Percentiles rank a stretch among this genome's conserved stretches.
Conservation (phyloP, 345 rosid genomes). For the Syzygium aromaticum region DNA sequence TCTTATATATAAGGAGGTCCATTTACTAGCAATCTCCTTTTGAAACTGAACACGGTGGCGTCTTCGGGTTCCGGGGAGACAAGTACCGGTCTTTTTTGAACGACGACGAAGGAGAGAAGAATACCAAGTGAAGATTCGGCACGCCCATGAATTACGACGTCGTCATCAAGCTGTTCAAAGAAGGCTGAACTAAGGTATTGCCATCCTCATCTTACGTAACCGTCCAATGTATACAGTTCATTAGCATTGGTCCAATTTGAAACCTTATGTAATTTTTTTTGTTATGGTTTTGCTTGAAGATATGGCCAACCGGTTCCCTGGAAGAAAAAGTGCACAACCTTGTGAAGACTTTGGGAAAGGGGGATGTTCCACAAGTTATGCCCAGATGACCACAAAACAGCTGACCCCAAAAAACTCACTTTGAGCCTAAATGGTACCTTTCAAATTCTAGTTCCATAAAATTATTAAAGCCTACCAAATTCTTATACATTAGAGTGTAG, state of each 20-base stretch:
- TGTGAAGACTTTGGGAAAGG: constrained; percentile 61
- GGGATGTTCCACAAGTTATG: constrained; percentile 34
- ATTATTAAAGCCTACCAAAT: neutral
- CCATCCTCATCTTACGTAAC: too few relatives aligned
- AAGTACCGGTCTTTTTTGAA: constrained; percentile 30
- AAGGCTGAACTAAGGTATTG: constrained; percentile 46
- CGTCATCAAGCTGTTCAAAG: constrained; percentile 46
- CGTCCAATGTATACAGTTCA: too few relatives aligned
- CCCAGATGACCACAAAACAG: constrained; percentile 23
- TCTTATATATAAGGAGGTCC: too few relatives aligned
- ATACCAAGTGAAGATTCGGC: constrained; percentile 43
- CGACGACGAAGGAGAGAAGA: constrained; percentile 46
- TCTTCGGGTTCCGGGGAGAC: constrained; percentile 8
- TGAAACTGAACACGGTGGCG: constrained; percentile 10
- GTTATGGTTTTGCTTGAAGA: constrained; percentile 7
- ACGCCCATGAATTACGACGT: constrained; percentile 40
- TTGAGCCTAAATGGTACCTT: constrained; percentile 36
- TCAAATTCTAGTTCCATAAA: neutral
- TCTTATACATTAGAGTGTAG: neutral
- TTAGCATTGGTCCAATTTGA: neutral
- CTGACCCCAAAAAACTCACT: constrained; percentile 27
- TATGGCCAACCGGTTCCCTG: constrained; percentile 51
- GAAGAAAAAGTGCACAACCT: constrained; percentile 58
- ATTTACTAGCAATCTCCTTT: neutral
- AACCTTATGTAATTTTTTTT: neutral